Percentiles rank a stretch among this genome's conserved stretches.
These are phyloP conservation scores for Fusarium torulosum DNA, from an alignment of 2,329 filamentous ascomycete genomes.

Conservation along the genomic window DNA sequence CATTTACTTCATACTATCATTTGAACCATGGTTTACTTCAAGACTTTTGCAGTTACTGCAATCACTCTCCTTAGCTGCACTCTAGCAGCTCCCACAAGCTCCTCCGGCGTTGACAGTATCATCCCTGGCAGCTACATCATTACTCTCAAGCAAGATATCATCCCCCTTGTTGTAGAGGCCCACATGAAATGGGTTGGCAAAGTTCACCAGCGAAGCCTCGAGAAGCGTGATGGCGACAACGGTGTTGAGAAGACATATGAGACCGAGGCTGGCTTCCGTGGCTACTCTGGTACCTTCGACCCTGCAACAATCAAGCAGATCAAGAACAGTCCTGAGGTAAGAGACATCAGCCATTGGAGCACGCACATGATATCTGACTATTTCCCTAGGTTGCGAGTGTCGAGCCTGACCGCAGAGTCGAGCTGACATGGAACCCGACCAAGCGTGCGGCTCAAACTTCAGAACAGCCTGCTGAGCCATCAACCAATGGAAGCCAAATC, in stretches of 20 bases:
- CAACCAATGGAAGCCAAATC: neutral
- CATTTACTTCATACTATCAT: slow-evolving; percentile 12
- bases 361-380: slow-evolving; percentile 1
- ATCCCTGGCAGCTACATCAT: slow-evolving; percentile 68
- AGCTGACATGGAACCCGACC: slow-evolving; percentile 30
- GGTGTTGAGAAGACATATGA: slow-evolving; percentile 52
- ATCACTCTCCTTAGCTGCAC: slow-evolving; percentile 43
- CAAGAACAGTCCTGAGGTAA: slow-evolving; percentile 58
- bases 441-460: slow-evolving; percentile 11
- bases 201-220: slow-evolving; percentile 66
- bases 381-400: slow-evolving; percentile 45
- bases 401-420: slow-evolving; percentile 50
- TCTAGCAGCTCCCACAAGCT: slow-evolving; percentile 33
- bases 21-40: slow-evolving; percentile 48
- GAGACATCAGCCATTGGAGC: slow-evolving; percentile 7
- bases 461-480: slow-evolving; percentile 2
- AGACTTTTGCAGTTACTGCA: slow-evolving; percentile 44
- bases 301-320: slow-evolving; percentile 57
- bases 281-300: slow-evolving; percentile 61
- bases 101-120: slow-evolving; percentile 37
- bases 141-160: slow-evolving; percentile 67
- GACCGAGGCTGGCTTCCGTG: slow-evolving; percentile 51
- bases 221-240: slow-evolving; percentile 57
- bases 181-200: slow-evolving; percentile 64
- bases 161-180: slow-evolving; percentile 58